Evolutionary conservation across 495 filamentous ascomycete genomes (phyloP), one percentile per base, ranked within the genome.

Genomic region (Neurospora hispaniola): DNA sequence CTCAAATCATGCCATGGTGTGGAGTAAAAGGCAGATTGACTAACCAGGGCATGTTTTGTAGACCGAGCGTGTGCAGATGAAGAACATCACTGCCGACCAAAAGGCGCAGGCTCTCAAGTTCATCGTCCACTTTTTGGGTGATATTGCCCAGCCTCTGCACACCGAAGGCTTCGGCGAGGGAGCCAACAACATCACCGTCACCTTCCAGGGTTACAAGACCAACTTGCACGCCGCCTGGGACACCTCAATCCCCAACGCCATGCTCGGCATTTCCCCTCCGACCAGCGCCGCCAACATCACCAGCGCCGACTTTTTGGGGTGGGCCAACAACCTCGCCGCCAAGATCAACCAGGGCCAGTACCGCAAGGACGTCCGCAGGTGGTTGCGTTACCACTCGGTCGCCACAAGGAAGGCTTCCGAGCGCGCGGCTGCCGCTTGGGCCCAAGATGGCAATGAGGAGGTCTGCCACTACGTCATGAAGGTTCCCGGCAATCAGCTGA

Each of bases 161-260:
- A 86, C 86, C 73, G 89, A 91, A 73, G 83, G 80, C 10, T 84
- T 86, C 44, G 83, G 86, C 9, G 75, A 84, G 4, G 90, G 90
- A 40, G 89, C 88, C 18, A 91, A 91, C 80, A 80, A 82, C 66
- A 87, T 92, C 72, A 70, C 80, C n/a, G 89, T 91, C 23, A 79
- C 77, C 0, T 91, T 86, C 77, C 77, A 85, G 42, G 85, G 85
- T 18, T 81, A 83, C 39, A 75, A 71, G 20, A 88, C 88, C 23
- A 91, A 91, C 73, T 82, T 92, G 5, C 90, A 92, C 78, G 77
- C 88, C 3, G 82, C 85, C 71, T 91, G 90, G 90, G 90, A 91
- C 78, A 90, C 85, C 31, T 79, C 86, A 46, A 91, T 92, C 78
- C 88, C 89, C 16, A 84, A 89, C 74, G 81, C 87, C 42, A 75